Percentiles rank a stretch among this genome's conserved stretches.
Conservation (phyloP, 176 grass and related monocot species). For the Rhynchospora pubera region DNA sequence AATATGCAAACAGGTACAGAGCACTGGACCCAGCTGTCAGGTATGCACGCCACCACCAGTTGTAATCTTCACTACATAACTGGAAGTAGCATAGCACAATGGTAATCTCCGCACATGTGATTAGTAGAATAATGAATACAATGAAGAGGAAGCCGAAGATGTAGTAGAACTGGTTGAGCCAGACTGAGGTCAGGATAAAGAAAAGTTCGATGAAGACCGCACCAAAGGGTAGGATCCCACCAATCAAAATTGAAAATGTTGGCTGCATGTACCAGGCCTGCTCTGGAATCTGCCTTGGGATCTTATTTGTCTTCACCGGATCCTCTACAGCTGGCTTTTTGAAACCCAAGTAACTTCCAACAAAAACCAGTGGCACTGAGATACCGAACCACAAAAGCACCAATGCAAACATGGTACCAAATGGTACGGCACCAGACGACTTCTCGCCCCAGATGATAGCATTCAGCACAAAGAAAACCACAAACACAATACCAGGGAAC, state of each 20-base stretch:
- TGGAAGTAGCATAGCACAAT: constrained; percentile 50
- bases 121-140: constrained; percentile 39
- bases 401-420: constrained; percentile 47
- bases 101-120: constrained; percentile 42
- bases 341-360: constrained; percentile 42
- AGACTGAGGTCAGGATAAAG: constrained; percentile 45
- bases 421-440: constrained; percentile 41
- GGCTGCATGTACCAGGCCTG: constrained; percentile 52
- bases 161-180: constrained; percentile 52
- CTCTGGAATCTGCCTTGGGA: constrained; percentile 41
- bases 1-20: constrained; percentile 34
- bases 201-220: constrained; percentile 48
- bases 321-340: constrained; percentile 41
- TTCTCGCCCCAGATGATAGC: constrained; percentile 51
- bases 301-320: constrained; percentile 46
- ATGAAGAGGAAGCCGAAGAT: constrained; percentile 50
- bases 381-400: constrained; percentile 45
- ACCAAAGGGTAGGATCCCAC: constrained; percentile 49
- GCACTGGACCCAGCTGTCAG: constrained; percentile 37
- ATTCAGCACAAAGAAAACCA: constrained; percentile 37
- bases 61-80: constrained; percentile 45
- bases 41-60: constrained; percentile 51
- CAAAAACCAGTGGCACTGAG: constrained; percentile 41
- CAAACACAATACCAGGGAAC: constrained; percentile 44
- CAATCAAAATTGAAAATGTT: constrained; percentile 35